phyloP scores from a whole-genome alignment of 176 grass and related monocot genomes.

The Raddia guianensis region DNA sequence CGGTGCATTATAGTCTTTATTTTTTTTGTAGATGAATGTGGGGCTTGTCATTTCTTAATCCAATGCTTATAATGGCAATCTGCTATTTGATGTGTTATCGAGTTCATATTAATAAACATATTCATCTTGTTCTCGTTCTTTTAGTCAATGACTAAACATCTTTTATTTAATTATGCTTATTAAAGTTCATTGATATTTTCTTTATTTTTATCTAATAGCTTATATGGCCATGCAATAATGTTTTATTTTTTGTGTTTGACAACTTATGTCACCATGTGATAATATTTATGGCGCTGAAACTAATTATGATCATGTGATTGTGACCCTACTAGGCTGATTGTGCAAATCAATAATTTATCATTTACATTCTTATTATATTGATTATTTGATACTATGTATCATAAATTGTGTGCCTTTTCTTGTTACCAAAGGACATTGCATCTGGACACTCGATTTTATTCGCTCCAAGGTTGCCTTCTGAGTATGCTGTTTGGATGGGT shows the following conservation, averaged over 20 bases:
- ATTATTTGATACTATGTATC: background rate
- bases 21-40: slow-evolving; percentile 1
- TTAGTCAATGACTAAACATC: background rate
- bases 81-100: no score
- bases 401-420: slow-evolving; percentile 26
- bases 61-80: background rate
- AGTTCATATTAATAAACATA: background rate
- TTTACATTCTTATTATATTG: background rate
- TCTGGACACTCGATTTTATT: slow-evolving; percentile 88
- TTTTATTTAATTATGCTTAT: background rate
- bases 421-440: slow-evolving; percentile 68
- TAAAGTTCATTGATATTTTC: background rate
- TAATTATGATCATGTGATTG: background rate
- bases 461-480: slow-evolving; percentile 82
- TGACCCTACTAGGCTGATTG: background rate
- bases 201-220: background rate
- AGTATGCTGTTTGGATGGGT: slow-evolving; percentile 98
- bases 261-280: no score
- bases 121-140: background rate
- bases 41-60: background rate
- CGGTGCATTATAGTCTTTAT: background rate
- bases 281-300: no score
- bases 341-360: background rate
- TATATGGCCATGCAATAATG: background rate
- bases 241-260: no score